phyloP scores from a whole-genome alignment of 164 flowering plant genomes.

The Dillenia turbinata region DNA sequence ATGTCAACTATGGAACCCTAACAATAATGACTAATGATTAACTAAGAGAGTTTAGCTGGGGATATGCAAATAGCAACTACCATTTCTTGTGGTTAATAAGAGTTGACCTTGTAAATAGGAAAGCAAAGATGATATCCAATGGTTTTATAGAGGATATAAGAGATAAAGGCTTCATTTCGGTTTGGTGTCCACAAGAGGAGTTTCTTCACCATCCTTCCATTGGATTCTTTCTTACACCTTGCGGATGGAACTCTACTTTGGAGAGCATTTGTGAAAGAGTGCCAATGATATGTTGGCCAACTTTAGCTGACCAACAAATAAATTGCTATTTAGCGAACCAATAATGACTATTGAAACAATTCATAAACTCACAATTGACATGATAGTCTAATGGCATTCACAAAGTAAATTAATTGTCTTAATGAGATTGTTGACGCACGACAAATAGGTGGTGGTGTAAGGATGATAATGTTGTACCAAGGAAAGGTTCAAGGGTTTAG shows the following conservation, averaged over 20 bases:
- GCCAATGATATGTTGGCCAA: constrained; percentile 9
- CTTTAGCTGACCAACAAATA: constrained; percentile 2
- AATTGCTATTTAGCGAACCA: constrained; percentile 5
- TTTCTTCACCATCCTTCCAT: constrained; percentile 5
- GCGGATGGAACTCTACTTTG: too few relatives aligned
- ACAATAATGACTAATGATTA: not conserved
- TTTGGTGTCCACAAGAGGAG: constrained; percentile 5
- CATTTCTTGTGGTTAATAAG: constrained; percentile 7
- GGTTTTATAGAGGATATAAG: constrained; percentile 4
- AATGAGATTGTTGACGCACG: too few relatives aligned
- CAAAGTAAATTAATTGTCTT: too few relatives aligned
- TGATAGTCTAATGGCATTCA: too few relatives aligned
- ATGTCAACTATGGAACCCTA: constrained; percentile 3
- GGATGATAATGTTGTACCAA: too few relatives aligned
- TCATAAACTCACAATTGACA: too few relatives aligned
- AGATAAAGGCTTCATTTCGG: not conserved
- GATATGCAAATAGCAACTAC: constrained; percentile 1
- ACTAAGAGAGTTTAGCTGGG: constrained; percentile 10
- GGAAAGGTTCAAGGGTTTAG: too few relatives aligned
- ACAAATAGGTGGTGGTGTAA: too few relatives aligned
- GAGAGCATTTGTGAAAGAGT: too few relatives aligned
- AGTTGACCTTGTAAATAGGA: constrained; percentile 1
- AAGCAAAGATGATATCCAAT: not conserved
- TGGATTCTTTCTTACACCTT: constrained; percentile 6
- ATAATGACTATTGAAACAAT: too few relatives aligned